These are phyloP conservation scores for Lasiodiplodia gonubiensis DNA, from an alignment of 2,329 filamentous ascomycete species.

Conservation along the genomic window DNA sequence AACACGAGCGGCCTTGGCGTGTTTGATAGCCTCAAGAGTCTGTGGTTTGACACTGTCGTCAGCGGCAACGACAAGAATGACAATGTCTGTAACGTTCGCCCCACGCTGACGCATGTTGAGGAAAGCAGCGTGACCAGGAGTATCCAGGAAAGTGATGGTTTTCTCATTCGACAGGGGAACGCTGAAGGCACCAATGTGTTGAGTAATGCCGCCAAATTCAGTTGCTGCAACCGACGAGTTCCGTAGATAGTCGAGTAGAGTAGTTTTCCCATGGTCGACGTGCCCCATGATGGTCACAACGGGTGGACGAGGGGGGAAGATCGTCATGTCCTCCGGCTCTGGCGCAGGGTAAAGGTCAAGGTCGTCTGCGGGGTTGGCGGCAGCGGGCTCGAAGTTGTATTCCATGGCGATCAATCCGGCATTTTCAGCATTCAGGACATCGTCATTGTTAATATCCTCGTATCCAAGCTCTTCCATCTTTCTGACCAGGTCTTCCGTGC, in stretches of 20 bases:
- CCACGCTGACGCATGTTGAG: conserved; percentile 94
- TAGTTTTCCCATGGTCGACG: conserved; percentile 98
- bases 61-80: conserved; percentile 92
- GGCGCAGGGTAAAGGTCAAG: conserved; percentile 75
- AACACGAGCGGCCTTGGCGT: conserved; percentile 83
- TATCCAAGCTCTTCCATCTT: conserved; percentile 88
- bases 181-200: conserved; percentile 97
- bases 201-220: conserved; percentile 96
- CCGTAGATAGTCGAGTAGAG: conserved; percentile 88
- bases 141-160: conserved; percentile 94
- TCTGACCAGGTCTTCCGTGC: conserved; percentile 70
- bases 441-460: conserved; percentile 79
- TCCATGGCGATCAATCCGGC: conserved; percentile 89
- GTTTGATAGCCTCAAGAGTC: conserved; percentile 93
- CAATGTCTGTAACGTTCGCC: conserved; percentile 94
- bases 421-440: conserved; percentile 88
- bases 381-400: conserved; percentile 86
- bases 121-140: conserved; percentile 94
- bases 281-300: conserved; percentile 99
- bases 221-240: conserved; percentile 90
- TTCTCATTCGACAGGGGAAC: conserved; percentile 83
- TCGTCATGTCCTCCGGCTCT: conserved; percentile 64
- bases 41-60: conserved; percentile 98
- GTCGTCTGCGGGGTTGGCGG: conserved; percentile 66
- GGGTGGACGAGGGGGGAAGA: conserved; percentile 77